Evolutionary conservation across 225 moss, liverwort and hornwort species (phyloP).

Genomic region (Climacium dendroides): DNA sequence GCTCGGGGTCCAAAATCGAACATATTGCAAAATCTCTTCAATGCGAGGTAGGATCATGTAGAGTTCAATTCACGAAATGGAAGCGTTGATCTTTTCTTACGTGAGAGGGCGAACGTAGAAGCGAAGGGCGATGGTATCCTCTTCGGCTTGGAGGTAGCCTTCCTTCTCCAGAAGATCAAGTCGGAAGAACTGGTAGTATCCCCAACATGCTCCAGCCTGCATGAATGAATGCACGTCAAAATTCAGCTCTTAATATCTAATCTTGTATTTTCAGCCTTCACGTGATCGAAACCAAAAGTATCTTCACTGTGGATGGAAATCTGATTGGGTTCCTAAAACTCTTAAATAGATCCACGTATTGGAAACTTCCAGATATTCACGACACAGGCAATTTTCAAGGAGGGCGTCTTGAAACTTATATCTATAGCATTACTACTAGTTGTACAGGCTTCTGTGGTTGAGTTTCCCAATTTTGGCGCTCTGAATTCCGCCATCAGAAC

Average conservation of each 20-base stretch:
- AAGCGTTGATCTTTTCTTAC: not conserved
- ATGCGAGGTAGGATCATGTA: not conserved
- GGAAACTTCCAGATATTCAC: not conserved
- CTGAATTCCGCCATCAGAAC: not conserved
- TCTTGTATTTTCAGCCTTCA: not conserved
- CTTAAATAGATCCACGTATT: not conserved
- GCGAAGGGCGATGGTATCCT: slow-evolving; percentile 41
- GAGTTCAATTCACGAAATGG: not conserved
- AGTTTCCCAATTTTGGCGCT: not conserved
- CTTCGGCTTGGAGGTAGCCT: slow-evolving; percentile 45
- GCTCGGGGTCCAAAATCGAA: not conserved
- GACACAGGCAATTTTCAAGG: not conserved
- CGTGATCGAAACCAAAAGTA: not conserved
- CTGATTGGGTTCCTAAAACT: not conserved
- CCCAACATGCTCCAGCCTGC: slow-evolving; percentile 59
- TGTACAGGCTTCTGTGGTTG: not conserved
- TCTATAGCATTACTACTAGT: not conserved
- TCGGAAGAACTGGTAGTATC: slow-evolving; percentile 55
- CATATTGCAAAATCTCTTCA: not conserved
- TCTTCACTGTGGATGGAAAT: not conserved
- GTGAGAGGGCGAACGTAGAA: slow-evolving; percentile 52
- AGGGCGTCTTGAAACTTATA: not conserved
- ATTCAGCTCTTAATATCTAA: not conserved
- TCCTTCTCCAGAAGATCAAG: slow-evolving; percentile 57
- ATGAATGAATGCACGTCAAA: not conserved